Percentiles rank a stretch among this genome's conserved stretches.
These are phyloP conservation scores for Acanthamoeba royreba DNA, from an alignment of 208 protist species.

Conservation along the genomic window DNA sequence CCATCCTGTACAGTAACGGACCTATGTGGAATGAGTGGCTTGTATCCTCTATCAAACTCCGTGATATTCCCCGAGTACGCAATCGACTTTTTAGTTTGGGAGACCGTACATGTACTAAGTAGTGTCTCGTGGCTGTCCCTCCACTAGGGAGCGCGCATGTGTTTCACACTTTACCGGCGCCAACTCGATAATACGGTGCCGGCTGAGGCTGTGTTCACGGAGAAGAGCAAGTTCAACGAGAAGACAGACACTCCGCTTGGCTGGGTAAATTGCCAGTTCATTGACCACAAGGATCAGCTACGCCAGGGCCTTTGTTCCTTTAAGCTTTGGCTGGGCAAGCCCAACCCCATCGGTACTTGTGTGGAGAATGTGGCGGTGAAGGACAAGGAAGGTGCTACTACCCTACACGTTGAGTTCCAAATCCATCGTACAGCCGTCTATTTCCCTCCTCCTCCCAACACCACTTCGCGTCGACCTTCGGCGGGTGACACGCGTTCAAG, in stretches of 20 bases:
- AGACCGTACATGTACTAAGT: too few species aligned
- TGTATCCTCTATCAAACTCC: not conserved
- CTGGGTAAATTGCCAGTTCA: slow-evolving; percentile 57
- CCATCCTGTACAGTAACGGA: not conserved
- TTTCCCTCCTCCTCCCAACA: not conserved
- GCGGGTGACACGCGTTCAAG: not conserved
- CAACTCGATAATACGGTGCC: not conserved
- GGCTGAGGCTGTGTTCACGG: not conserved
- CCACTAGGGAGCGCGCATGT: not conserved
- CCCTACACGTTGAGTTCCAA: slow-evolving; percentile 3
- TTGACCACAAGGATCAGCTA: slow-evolving; percentile 36
- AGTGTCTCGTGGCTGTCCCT: not conserved
- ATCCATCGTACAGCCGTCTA: not conserved
- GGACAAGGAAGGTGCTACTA: not conserved
- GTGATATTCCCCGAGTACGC: not conserved
- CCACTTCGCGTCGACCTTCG: too few species aligned
- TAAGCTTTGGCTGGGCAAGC: slow-evolving; percentile 59
- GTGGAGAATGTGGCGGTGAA: not conserved
- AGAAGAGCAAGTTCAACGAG: not conserved
- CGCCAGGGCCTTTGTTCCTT: not conserved
- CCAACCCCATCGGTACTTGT: slow-evolving; percentile 64
- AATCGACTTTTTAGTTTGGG: not conserved
- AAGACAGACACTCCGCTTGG: slow-evolving; percentile 46
- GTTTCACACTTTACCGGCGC: not conserved
- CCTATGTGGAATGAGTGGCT: not conserved